Conservation (phyloP, 2,329 filamentous ascomycete genomes). For the Fusarium temperatum region DNA sequence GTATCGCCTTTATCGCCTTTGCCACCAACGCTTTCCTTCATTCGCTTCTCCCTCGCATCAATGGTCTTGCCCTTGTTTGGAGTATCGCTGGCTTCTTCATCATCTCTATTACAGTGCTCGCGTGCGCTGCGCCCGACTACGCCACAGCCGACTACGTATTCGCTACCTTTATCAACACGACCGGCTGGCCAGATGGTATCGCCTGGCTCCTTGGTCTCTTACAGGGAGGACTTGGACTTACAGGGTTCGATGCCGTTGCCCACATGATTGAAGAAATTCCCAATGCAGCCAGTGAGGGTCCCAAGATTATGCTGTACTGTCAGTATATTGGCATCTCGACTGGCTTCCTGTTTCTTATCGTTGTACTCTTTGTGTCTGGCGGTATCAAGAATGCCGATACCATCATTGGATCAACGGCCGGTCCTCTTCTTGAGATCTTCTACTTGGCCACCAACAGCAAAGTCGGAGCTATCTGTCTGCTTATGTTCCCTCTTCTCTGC, state of each 20-base stretch:
- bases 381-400: conserved; percentile 57
- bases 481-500: conserved; percentile 74
- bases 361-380: conserved; percentile 70
- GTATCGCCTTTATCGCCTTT: conserved; percentile 42
- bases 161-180: conserved; percentile 45
- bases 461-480: conserved; percentile 68
- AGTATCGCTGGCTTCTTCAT: conserved; percentile 73
- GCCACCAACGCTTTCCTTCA: conserved; percentile 46
- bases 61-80: conserved; percentile 75
- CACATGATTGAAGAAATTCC: conserved; percentile 51
- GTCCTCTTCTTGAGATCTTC: conserved; percentile 70
- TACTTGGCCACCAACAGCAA: conserved; percentile 69
- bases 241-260: conserved; percentile 48
- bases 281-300: conserved; percentile 43
- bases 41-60: conserved; percentile 55
- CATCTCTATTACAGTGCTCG: conserved; percentile 73
- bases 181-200: conserved; percentile 47
- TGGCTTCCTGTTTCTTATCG: conserved; percentile 69
- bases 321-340: conserved; percentile 70
- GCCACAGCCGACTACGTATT: conserved; percentile 45
- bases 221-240: conserved; percentile 46
- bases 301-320: conserved; percentile 59
- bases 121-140: conserved; percentile 71
- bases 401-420: conserved; percentile 63
- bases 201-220: conserved; percentile 48